Conservation (phyloP, 495 filamentous ascomycete species). For the Lasiosphaeria hispida region DNA sequence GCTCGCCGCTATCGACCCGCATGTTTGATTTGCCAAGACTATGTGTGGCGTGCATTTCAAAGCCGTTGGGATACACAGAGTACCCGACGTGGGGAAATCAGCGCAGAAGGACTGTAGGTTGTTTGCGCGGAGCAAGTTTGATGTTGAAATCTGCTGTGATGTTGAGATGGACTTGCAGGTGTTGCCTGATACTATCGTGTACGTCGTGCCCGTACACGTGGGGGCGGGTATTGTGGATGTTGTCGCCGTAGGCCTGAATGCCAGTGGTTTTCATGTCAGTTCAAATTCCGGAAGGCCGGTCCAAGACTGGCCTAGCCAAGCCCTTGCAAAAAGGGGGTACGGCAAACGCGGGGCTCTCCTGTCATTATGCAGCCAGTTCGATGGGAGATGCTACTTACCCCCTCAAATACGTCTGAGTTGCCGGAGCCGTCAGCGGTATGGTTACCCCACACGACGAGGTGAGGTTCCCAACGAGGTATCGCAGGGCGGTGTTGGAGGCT, state of each 20-base stretch:
- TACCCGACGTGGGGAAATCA: constrained; percentile 19
- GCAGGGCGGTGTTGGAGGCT: background rate
- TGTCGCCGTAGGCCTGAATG: too few relatives aligned
- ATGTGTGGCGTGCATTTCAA: constrained; percentile 4
- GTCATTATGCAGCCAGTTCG: too few relatives aligned
- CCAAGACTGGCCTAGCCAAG: too few relatives aligned
- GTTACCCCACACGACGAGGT: constrained; percentile 3
- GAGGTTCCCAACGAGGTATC: background rate
- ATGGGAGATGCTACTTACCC: too few relatives aligned
- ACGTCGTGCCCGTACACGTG: constrained; percentile 4
- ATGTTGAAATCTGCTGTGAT: constrained; percentile 16
- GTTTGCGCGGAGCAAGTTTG: constrained; percentile 24
- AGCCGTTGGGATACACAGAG: constrained; percentile 17
- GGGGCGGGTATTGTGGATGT: background rate
- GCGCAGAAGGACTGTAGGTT: constrained; percentile 17
- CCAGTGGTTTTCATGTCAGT: too few relatives aligned
- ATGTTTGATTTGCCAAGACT: constrained; percentile 1
- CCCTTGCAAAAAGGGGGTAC: too few relatives aligned
- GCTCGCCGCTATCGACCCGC: background rate
- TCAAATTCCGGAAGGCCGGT: too few relatives aligned
- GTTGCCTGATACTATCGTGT: constrained; percentile 13
- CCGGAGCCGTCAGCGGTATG: background rate
- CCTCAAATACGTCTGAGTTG: background rate
- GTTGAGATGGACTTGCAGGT: constrained; percentile 20
- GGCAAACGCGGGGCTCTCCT: too few relatives aligned